A percentile compares a stretch with the other conserved stretches of the same genome.
Evolutionary conservation across 2,329 filamentous ascomycete genomes (phyloP).

Genomic region (Diaporthe aspalathi): DNA sequence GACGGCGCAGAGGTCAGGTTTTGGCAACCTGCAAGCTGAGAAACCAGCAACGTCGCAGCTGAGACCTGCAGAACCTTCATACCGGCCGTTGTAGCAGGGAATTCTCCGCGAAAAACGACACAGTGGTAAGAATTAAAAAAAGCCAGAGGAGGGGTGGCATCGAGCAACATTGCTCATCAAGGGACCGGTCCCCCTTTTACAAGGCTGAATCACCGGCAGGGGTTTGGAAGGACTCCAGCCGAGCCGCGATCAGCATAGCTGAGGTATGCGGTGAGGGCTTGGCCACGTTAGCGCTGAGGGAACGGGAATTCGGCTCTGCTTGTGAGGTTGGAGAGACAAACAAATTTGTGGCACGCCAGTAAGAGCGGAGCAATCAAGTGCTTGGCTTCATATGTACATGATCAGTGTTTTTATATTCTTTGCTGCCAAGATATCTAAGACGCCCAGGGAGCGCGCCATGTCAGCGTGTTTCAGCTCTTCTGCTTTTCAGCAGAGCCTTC

Average conservation of each 20-base stretch:
- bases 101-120: background rate
- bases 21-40: background rate
- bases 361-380: background rate
- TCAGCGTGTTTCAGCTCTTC: no score
- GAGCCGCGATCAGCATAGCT: background rate
- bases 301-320: background rate
- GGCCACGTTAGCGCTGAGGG: slow-evolving; percentile 6
- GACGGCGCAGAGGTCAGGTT: background rate
- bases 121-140: background rate
- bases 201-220: no score
- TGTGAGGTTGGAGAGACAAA: background rate
- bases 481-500: no score
- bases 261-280: background rate
- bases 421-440: background rate
- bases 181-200: background rate
- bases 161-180: background rate
- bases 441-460: no score
- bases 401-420: background rate
- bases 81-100: no score
- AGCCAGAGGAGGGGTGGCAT: background rate
- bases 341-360: background rate
- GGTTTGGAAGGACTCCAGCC: no score
- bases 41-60: background rate
- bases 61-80: background rate
- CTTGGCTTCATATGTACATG: background rate